phyloP scores from a whole-genome alignment of 495 filamentous ascomycete genomes.

The Copromyces sp. region DNA sequence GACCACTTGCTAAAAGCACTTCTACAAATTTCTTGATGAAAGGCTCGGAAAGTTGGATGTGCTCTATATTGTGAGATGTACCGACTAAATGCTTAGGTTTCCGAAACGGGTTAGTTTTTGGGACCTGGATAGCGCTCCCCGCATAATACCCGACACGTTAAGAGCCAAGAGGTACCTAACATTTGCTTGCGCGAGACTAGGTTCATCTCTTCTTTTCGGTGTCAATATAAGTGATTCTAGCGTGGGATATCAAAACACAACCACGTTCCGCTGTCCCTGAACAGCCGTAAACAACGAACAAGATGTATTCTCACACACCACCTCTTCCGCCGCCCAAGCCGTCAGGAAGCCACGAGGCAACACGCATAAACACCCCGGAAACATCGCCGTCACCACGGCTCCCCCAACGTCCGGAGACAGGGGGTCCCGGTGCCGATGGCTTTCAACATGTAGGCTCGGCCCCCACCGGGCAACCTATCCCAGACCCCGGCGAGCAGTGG shows the following conservation, averaged over 20 bases:
- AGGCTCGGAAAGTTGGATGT: no score
- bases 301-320: constrained; percentile 41
- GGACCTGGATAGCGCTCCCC: no score
- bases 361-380: constrained; percentile 52
- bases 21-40: no score
- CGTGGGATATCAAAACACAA: not conserved
- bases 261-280: not conserved
- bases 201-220: not conserved
- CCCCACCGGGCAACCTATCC: constrained; percentile 14
- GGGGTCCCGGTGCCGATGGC: constrained; percentile 3
- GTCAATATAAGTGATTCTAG: not conserved
- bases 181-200: not conserved
- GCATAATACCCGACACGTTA: not conserved
- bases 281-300: not conserved
- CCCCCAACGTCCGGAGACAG: constrained; percentile 29
- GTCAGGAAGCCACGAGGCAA: constrained; percentile 50
- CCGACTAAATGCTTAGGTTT: not conserved
- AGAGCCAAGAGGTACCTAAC: not conserved
- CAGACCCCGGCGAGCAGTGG: constrained; percentile 51
- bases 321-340: constrained; percentile 67
- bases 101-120: no score
- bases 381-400: constrained; percentile 29
- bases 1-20: no score
- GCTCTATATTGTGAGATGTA: no score
- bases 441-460: constrained; percentile 13